Base-by-base conservation (phyloP, 2,329 filamentous ascomycete genomes). In the Fusarium phyllophilum region DNA sequence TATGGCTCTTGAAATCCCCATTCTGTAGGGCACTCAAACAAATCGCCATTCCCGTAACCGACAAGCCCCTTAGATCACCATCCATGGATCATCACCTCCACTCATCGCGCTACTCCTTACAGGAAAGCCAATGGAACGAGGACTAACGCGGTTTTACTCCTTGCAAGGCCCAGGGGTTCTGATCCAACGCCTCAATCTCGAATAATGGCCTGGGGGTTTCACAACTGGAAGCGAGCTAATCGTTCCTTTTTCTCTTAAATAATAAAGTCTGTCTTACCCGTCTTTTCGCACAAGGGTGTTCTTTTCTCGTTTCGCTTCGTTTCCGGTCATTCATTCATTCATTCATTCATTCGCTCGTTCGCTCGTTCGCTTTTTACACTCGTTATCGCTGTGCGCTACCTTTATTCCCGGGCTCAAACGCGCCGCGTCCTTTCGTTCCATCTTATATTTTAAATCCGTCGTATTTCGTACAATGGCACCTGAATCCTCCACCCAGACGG, bases 401-500 rank as follows among this genome's bases (percentile, higher is more conserved):
- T 33, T 49, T 5, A 29, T 31, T 46, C 38, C 33, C 33, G 18
- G 26, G 34, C n/a, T 33, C 10, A 22, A 52, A 36, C 33, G n/a
- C 49, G 33, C 10, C 51, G 8, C 34, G 34, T 41, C 51, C 51
- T 39, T 39, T 44, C 22, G 39, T 33, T 66, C 58, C 55, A 39
- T n/a, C 42, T 61, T 34, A 36, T 36, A 29, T 31, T 31, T 18
- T 24, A 58, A 46, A 29, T 22, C 34, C 26, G 51, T 55, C 51
- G 51, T 41, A 70, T 45, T 26, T 22, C 38, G 29, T 49, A 36
- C 54, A 29, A 78, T 78, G 76, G 76, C 76, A 2, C 76, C 75
- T 8, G 76, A 77, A 62, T 59, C 65, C 14, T 72, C 75, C 14
- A 75, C 73, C 13, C 77, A 78, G 45, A 74, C 76, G 6, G 64